phyloP scores from a whole-genome alignment of 306 rosid genomes.

The Acacia confusa region DNA sequence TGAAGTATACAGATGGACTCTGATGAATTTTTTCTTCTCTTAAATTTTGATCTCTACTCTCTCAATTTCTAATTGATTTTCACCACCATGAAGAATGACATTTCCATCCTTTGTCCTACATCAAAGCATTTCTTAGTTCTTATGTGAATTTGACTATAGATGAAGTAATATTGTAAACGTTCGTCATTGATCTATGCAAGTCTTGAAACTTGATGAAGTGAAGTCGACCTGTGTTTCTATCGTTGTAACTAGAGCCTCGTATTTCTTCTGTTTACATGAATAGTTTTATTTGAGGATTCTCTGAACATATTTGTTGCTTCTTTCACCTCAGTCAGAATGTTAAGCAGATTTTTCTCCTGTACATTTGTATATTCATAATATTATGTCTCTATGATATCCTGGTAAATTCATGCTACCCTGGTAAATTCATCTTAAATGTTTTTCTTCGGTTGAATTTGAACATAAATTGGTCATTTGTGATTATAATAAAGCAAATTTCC shows the following conservation, averaged over 20 bases:
- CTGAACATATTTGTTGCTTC: not conserved
- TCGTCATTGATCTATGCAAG: not conserved
- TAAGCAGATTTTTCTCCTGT: not conserved
- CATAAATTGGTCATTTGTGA: not conserved
- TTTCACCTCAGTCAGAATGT: not conserved
- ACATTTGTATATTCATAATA: not conserved
- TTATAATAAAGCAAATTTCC: not conserved
- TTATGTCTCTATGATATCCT: not conserved
- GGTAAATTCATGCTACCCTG: no score
- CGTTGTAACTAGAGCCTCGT: not conserved
- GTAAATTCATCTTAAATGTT: not conserved
- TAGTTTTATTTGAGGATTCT: constrained; percentile 1
- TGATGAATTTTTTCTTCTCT: not conserved
- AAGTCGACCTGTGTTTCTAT: not conserved
- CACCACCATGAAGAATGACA: not conserved
- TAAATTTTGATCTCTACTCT: not conserved
- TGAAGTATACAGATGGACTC: not conserved
- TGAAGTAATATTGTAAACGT: not conserved
- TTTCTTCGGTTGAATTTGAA: not conserved
- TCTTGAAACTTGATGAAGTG: not conserved
- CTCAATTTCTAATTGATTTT: constrained; percentile 8
- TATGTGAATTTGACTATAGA: not conserved
- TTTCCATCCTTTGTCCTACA: constrained; percentile 18
- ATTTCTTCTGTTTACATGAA: not conserved
- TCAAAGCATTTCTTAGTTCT: not conserved